A percentile compares a stretch with the other conserved stretches of the same genome.
These are phyloP conservation scores for Backusella sp. DNA, from an alignment of 192 early-diverging fungal genomes.

Conservation along the genomic window DNA sequence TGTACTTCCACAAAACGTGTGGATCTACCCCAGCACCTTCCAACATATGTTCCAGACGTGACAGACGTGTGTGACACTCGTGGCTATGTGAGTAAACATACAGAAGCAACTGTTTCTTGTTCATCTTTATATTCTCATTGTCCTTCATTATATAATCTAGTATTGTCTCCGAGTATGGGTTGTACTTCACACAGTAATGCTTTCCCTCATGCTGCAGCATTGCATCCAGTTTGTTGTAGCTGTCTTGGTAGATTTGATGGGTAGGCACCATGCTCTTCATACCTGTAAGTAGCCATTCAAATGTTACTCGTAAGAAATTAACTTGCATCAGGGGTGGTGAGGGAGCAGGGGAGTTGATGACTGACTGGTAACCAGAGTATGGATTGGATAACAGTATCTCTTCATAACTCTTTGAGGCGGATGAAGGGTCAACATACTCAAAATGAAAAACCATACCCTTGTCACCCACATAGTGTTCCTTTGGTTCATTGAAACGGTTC, in stretches of 20 bases:
- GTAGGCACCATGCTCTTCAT: background rate
- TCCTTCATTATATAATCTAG: conserved; percentile 16
- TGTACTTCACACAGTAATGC: conserved; percentile 30
- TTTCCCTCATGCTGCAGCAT: background rate
- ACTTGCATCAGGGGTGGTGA: conserved; percentile 2
- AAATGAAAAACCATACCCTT: conserved; percentile 21
- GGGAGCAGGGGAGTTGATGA: background rate
- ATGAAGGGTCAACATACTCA: conserved; percentile 2
- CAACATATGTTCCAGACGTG: conserved; percentile 21
- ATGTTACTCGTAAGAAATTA: conserved; percentile 19
- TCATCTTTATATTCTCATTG: background rate
- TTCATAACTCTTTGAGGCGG: background rate
- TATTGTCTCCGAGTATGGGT: conserved; percentile 25
- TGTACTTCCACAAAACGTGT: conserved; percentile 35
- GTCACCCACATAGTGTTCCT: conserved; percentile 29
- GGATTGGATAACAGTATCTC: background rate
- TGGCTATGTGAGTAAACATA: conserved; percentile 31
- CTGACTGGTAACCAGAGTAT: background rate
- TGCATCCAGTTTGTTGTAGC: conserved; percentile 1
- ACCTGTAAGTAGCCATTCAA: conserved; percentile 29
- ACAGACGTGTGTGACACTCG: conserved; percentile 27
- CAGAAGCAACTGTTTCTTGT: background rate
- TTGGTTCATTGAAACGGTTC: background rate
- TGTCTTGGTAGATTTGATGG: conserved; percentile 21
- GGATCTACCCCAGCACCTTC: conserved; percentile 31